These are phyloP conservation scores for Triticum turgidum DNA, from an alignment of 176 grass and related monocot genomes.

Conservation along the genomic window DNA sequence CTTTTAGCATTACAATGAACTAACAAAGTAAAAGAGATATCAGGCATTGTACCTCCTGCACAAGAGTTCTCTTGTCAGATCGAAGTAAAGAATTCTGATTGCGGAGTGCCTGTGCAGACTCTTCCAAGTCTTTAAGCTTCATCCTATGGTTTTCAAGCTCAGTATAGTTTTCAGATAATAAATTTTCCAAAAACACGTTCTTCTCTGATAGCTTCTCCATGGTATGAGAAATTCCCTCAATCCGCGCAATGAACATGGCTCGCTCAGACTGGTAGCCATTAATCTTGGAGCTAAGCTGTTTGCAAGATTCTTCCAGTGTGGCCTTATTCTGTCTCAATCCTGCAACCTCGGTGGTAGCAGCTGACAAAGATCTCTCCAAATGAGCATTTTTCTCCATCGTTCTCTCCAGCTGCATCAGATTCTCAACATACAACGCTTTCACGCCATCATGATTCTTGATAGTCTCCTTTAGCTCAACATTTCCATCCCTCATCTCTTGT, in stretches of 20 bases:
- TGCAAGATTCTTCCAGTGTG: slow-evolving; percentile 60
- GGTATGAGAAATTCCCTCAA: slow-evolving; percentile 64
- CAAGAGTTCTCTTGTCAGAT: slow-evolving; percentile 64
- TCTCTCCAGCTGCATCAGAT: slow-evolving; percentile 69
- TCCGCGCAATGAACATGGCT: slow-evolving; percentile 57
- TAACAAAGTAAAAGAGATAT: slow-evolving; percentile 21
- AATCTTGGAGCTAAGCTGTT: slow-evolving; percentile 59
- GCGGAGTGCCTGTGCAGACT: slow-evolving; percentile 51
- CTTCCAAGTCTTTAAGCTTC: slow-evolving; percentile 60
- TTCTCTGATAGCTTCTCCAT: slow-evolving; percentile 73
- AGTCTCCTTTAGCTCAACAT: slow-evolving; percentile 79
- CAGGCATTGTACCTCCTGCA: slow-evolving; percentile 57
- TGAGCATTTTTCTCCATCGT: slow-evolving; percentile 70
- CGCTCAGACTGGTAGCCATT: slow-evolving; percentile 52
- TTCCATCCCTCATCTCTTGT: slow-evolving; percentile 70
- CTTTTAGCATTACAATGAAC: background rate
- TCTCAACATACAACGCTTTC: slow-evolving; percentile 60
- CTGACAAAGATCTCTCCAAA: slow-evolving; percentile 67
- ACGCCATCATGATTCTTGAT: slow-evolving; percentile 69
- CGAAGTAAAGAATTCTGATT: slow-evolving; percentile 69
- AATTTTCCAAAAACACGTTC: slow-evolving; percentile 81
- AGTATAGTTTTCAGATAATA: slow-evolving; percentile 57
- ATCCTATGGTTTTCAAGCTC: slow-evolving; percentile 68
- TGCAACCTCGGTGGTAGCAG: slow-evolving; percentile 64
- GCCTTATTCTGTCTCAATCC: slow-evolving; percentile 46